These are phyloP conservation scores for Ambispora gerdemannii DNA, from an alignment of 192 early-diverging fungal species.

Conservation along the genomic window DNA sequence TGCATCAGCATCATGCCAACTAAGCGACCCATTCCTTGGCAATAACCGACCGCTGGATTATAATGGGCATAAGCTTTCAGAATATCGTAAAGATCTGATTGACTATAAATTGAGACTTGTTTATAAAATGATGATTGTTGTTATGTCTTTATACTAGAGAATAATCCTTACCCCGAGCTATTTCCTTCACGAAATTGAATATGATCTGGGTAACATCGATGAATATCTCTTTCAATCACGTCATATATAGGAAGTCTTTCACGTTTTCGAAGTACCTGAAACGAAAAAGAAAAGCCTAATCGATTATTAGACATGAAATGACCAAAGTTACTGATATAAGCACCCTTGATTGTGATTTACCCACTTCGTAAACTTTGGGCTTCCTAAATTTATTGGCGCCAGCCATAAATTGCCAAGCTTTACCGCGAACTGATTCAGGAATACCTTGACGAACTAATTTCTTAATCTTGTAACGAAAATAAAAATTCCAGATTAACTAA, in stretches of 20 bases:
- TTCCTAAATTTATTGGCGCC: slow-evolving; percentile 50
- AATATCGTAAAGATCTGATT: slow-evolving; percentile 73
- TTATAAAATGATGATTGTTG: too few relatives aligned
- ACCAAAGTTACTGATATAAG: neutral
- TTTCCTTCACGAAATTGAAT: slow-evolving; percentile 67
- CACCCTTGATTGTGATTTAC: neutral
- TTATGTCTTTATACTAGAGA: too few relatives aligned
- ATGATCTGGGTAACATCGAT: slow-evolving; percentile 88
- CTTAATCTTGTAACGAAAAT: slow-evolving; percentile 55
- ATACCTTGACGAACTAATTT: slow-evolving; percentile 66
- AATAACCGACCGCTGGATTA: slow-evolving; percentile 84
- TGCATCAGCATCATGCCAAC: slow-evolving; percentile 90
- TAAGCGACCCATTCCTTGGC: slow-evolving; percentile 94
- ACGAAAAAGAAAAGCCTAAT: neutral
- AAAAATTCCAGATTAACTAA: neutral
- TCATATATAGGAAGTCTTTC: slow-evolving; percentile 67
- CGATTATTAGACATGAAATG: neutral
- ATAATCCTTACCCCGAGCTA: slow-evolving; percentile 49
- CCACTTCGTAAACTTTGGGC: slow-evolving; percentile 47
- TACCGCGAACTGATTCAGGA: slow-evolving; percentile 65
- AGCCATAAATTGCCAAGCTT: slow-evolving; percentile 67
- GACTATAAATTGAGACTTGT: slow-evolving; percentile 31
- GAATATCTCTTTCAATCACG: slow-evolving; percentile 87
- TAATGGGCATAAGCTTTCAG: slow-evolving; percentile 86
- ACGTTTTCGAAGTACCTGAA: slow-evolving; percentile 40